Conservation (phyloP, 257 asterid species). For the Solanum chiquidenum region DNA sequence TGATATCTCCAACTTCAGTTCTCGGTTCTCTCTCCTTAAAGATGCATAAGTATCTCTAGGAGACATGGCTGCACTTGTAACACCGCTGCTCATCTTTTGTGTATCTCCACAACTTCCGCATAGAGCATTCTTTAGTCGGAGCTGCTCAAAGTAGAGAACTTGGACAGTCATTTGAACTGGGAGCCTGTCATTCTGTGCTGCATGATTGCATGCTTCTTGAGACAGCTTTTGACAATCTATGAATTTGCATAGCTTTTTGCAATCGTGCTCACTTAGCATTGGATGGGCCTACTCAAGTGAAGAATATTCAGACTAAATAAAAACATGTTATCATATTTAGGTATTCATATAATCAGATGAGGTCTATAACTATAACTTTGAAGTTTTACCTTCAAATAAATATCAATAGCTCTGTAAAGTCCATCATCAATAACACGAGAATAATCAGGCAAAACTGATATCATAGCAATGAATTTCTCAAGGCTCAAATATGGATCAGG, state of each 20-base stretch:
- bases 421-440: constrained; percentile 63
- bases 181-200: constrained; percentile 57
- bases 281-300: constrained; percentile 36
- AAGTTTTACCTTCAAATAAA: constrained; percentile 48
- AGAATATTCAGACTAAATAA: neutral
- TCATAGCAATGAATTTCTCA: constrained; percentile 37
- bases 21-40: constrained; percentile 54
- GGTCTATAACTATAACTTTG: neutral
- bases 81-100: constrained; percentile 52
- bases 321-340: neutral
- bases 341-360: neutral
- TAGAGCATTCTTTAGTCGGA: constrained; percentile 38
- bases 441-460: constrained; percentile 55
- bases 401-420: constrained; percentile 57
- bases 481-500: constrained; percentile 60
- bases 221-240: constrained; percentile 62
- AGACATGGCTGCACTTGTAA: constrained; percentile 43
- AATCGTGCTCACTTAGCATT: constrained; percentile 34
- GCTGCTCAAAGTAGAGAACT: constrained; percentile 52
- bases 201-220: constrained; percentile 61
- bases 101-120: constrained; percentile 41
- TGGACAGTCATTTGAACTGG: constrained; percentile 46
- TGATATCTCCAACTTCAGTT: constrained; percentile 57
- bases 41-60: constrained; percentile 54
- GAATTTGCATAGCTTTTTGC: constrained; percentile 46